Conservation (phyloP, 495 filamentous ascomycete genomes). For the Hypoxylon lienhwacheense region DNA sequence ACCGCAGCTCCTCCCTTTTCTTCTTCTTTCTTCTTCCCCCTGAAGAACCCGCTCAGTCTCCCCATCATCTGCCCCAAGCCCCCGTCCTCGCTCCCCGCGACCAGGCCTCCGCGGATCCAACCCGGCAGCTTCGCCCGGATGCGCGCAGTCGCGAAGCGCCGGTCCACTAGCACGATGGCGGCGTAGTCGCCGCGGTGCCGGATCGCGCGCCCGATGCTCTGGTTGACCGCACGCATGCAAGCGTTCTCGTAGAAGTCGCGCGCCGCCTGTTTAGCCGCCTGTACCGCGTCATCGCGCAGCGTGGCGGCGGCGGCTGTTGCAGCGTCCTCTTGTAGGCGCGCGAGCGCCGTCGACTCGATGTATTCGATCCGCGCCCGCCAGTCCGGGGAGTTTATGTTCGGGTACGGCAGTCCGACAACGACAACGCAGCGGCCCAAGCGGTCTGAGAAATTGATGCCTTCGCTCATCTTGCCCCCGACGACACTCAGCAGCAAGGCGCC, state of each 20-base stretch:
- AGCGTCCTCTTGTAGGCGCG: conserved; percentile 45
- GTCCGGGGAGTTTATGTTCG: conserved; percentile 84
- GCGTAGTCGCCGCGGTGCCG: conserved; percentile 88
- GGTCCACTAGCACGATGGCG: conserved; percentile 81
- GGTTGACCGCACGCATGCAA: conserved; percentile 96
- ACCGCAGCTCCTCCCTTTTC: no score
- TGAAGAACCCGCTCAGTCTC: conserved; percentile 59
- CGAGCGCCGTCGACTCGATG: conserved; percentile 68
- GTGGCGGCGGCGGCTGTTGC: conserved; percentile 49
- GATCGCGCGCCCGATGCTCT: conserved; percentile 92
- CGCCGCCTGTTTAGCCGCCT: conserved; percentile 64
- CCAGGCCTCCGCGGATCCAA: conserved; percentile 76
- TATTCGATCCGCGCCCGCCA: conserved; percentile 92
- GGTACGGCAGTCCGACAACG: conserved; percentile 89
- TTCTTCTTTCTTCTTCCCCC: conserved; percentile 44
- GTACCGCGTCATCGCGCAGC: conserved; percentile 52
- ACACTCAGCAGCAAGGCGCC: conserved; percentile 89
- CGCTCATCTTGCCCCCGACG: conserved; percentile 91
- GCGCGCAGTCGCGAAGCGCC: conserved; percentile 66
- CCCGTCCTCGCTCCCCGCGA: conserved; percentile 48
- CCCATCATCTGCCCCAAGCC: conserved; percentile 58
- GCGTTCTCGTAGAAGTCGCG: conserved; percentile 92
- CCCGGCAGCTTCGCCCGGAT: conserved; percentile 79
- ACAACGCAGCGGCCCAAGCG: conserved; percentile 83
- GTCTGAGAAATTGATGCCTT: conserved; percentile 98